A percentile compares a stretch with the other conserved stretches of the same genome.
Evolutionary conservation across 441 rosid species (phyloP).

Genomic region (Gossypium gossypioides): DNA sequence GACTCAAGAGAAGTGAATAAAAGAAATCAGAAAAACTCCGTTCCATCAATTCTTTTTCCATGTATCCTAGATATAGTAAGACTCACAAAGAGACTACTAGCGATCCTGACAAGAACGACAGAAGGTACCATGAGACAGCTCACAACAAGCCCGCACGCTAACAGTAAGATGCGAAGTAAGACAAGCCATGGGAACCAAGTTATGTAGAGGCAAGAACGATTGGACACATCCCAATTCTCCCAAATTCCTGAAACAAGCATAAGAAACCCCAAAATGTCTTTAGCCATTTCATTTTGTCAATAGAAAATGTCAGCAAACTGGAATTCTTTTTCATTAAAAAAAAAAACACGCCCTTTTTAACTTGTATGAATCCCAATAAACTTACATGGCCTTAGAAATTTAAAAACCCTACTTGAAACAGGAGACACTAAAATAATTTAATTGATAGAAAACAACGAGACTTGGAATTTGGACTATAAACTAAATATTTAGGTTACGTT

Average conservation of each 20-base stretch:
- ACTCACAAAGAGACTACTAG: conserved; percentile 87
- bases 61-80: conserved; percentile 45
- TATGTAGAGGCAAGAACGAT: conserved; percentile 61
- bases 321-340: neutral
- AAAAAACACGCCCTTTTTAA: neutral
- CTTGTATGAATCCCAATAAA: neutral
- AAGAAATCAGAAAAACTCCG: conserved; percentile 15
- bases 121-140: conserved; percentile 95
- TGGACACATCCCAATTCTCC: conserved; percentile 64
- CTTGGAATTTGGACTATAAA: neutral
- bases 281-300: neutral
- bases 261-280: neutral
- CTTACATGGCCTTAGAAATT: neutral
- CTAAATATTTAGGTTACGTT: neutral
- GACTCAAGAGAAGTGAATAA: conserved; percentile 14
- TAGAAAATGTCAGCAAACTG: neutral
- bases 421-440: neutral
- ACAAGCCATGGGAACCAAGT: conserved; percentile 30
- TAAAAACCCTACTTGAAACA: neutral
- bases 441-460: neutral
- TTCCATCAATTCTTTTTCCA: neutral
- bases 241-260: conserved; percentile 38
- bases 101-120: conserved; percentile 86
- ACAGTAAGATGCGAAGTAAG: conserved; percentile 61
- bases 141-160: conserved; percentile 72